Base-by-base conservation (phyloP, 2,329 filamentous ascomycete species). In the Alternaria tenuissima region DNA sequence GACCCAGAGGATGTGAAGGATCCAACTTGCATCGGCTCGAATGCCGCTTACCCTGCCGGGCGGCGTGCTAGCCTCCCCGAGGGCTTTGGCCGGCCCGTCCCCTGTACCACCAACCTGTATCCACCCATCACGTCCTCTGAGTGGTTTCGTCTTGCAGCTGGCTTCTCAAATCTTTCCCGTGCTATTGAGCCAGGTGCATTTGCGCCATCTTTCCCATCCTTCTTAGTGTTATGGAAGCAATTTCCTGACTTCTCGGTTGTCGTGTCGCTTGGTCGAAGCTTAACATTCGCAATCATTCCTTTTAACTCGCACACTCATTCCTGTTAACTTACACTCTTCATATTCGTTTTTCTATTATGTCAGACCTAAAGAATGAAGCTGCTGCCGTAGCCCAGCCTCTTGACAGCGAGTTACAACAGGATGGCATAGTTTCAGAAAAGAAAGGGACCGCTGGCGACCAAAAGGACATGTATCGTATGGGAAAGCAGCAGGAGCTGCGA, bases 401-500 rank as follows among this genome's bases (percentile, higher is more conserved):
- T 43, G 55, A 66, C 34, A 57, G 43, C 39, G 62, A 66, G 34
- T 65, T 55, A 9, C 28, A 30, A 30, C 28, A 30, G 4, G 28
- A 30, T 30, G 28, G 28, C 9, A 30, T 30, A 30, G 7, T 11
- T 9, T 30, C 28, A 30, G 69, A 69, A 49, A 70, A 68, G 59
- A 70, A 62, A 39, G 69, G 69, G 20, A 70, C 69, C 5, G 24
- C 36, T 2, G 46, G 49, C 22, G 70, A 72, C 34, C 67, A 66
- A 47, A 64, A 57, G 9, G 71, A 74, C 54, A 74, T 74, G 70
- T 34, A 67, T 28, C 67, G 72, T 14, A 73, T 73, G 72, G 72
- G 72, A 7, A 74, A 73, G 52, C 51, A 44, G 9, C 72, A 74
- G 30, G 72, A 74, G 47, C 47, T 74, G 22, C 60, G 69, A 36